phyloP scores from a whole-genome alignment of 2,329 filamentous ascomycete species.

The Sarocladium oryzae region DNA sequence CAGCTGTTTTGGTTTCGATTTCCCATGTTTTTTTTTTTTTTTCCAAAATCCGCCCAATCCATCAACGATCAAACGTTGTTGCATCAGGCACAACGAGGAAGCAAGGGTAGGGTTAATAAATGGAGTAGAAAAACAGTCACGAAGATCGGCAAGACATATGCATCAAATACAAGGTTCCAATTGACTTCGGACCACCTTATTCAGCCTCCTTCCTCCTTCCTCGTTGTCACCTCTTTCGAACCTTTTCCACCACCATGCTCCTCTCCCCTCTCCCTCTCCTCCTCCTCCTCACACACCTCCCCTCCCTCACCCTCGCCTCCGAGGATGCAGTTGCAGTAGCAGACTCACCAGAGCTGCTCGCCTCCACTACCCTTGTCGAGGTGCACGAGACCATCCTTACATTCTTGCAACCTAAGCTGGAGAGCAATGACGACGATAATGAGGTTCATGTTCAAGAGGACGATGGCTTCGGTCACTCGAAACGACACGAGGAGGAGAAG shows the following conservation, averaged over 20 bases:
- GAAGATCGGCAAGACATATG: too few relatives aligned
- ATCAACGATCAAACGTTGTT: too few relatives aligned
- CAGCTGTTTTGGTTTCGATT: too few relatives aligned
- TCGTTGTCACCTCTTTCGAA: not conserved
- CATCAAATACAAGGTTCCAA: too few relatives aligned
- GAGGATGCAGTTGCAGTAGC: not conserved
- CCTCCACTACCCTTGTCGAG: not conserved
- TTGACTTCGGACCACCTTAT: too few relatives aligned
- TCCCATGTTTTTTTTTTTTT: too few relatives aligned
- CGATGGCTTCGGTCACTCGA: not conserved
- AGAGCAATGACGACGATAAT: not conserved
- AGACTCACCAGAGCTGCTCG: not conserved
- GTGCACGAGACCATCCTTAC: constrained; percentile 6
- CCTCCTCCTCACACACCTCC: not conserved
- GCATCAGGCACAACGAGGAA: too few relatives aligned
- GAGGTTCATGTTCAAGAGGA: not conserved
- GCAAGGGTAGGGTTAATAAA: too few relatives aligned
- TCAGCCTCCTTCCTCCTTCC: too few relatives aligned
- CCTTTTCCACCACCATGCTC: not conserved
- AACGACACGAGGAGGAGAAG: constrained; percentile 24
- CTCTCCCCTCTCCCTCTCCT: not conserved
- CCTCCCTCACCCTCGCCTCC: not conserved
- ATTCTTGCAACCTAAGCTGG: not conserved
- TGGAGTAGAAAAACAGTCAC: too few relatives aligned
- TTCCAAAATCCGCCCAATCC: too few relatives aligned